Conservation (phyloP, 1,139 yeast species). For the Blastobotrys petasosporus region DNA sequence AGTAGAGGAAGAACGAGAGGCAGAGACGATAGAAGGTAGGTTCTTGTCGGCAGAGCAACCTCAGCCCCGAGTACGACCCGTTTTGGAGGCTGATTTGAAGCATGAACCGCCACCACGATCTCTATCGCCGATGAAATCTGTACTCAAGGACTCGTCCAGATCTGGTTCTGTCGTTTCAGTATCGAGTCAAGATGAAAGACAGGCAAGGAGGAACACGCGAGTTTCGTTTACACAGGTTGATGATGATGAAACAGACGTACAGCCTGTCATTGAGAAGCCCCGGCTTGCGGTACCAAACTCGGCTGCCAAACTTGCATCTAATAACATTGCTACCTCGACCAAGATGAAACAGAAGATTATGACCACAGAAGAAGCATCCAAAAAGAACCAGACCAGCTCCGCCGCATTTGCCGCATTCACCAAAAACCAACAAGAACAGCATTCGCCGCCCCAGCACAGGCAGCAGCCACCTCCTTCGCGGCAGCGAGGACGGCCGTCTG, state of each 20-base stretch:
- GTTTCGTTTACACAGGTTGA: slow-evolving; percentile 6
- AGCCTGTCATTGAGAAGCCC: neutral
- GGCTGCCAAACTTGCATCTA: slow-evolving; percentile 2
- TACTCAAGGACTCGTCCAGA: slow-evolving; percentile 25
- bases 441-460: too few species aligned
- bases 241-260: neutral
- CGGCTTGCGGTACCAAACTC: neutral
- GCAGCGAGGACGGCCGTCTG: too few species aligned
- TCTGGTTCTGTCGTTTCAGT: slow-evolving; percentile 7
- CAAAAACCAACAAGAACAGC: neutral
- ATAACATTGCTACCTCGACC: neutral
- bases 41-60: neutral
- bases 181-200: neutral
- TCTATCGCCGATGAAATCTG: slow-evolving; percentile 31
- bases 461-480: too few species aligned
- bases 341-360: neutral
- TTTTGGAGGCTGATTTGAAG: slow-evolving; percentile 5
- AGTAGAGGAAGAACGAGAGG: slow-evolving; percentile 29
- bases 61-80: neutral
- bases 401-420: slow-evolving; percentile 10
- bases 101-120: slow-evolving; percentile 28
- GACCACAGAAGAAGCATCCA: slow-evolving; percentile 1
- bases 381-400: neutral
- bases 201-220: slow-evolving; percentile 1
- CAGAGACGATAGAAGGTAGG: neutral